phyloP scores from a whole-genome alignment of 768 basidiomycete genomes.

The Candolleomyces efflorescens region DNA sequence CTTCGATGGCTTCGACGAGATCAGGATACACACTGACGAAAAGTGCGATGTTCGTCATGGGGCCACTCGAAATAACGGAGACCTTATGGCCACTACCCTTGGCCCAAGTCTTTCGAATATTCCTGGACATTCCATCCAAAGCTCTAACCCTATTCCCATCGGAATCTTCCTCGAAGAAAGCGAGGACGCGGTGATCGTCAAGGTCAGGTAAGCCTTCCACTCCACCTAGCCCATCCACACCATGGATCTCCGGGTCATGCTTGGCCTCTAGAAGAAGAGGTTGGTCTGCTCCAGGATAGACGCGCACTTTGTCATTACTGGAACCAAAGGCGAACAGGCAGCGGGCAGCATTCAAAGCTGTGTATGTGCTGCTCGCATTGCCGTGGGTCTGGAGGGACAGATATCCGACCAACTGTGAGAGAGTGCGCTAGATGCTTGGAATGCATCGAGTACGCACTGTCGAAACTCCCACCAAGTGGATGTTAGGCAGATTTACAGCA shows the following conservation, averaged over 20 bases:
- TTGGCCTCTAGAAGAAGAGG: slow-evolving; percentile 62
- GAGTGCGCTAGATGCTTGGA: background rate
- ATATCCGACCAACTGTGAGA: background rate
- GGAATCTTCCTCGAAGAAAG: slow-evolving; percentile 40
- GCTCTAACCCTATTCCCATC: slow-evolving; percentile 47
- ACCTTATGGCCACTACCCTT: slow-evolving; percentile 56
- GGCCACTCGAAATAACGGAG: slow-evolving; percentile 71
- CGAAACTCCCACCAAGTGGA: slow-evolving; percentile 77
- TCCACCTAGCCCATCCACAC: slow-evolving; percentile 77
- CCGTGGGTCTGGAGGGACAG: slow-evolving; percentile 62
- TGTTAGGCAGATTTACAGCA: slow-evolving; percentile 59
- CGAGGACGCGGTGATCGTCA: slow-evolving; percentile 44
- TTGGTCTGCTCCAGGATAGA: slow-evolving; percentile 65
- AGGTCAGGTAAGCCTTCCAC: slow-evolving; percentile 68
- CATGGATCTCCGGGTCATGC: slow-evolving; percentile 79
- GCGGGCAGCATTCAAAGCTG: slow-evolving; percentile 69
- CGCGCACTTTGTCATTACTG: slow-evolving; percentile 41
- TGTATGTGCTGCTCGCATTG: slow-evolving; percentile 61
- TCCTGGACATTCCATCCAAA: slow-evolving; percentile 62
- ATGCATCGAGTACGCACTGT: slow-evolving; percentile 45
- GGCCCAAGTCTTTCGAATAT: slow-evolving; percentile 53
- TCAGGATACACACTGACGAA: slow-evolving; percentile 56
- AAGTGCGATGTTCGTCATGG: slow-evolving; percentile 80
- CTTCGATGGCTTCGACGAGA: slow-evolving; percentile 51
- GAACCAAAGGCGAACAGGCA: slow-evolving; percentile 76